Evolutionary conservation across 495 filamentous ascomycete genomes (phyloP).

Genomic region (Aspergillus homomorphus): DNA sequence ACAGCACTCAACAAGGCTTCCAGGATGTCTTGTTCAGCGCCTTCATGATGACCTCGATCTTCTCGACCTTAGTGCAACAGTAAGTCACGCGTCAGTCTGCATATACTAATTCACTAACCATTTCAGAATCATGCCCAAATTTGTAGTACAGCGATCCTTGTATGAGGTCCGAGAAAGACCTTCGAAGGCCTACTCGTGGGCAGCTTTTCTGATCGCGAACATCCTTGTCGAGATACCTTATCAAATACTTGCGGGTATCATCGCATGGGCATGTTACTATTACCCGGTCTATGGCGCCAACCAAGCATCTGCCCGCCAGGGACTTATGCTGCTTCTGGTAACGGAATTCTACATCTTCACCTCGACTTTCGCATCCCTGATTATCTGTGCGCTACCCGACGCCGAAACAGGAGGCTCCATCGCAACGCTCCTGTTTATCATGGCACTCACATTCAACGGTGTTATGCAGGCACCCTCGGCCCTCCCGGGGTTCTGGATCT

Average conservation of each 20-base stretch:
- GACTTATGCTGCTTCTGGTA: constrained; percentile 52
- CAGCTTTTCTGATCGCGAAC: constrained; percentile 63
- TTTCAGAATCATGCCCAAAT: constrained; percentile 67
- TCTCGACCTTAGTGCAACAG: constrained; percentile 64
- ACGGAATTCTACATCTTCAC: constrained; percentile 67
- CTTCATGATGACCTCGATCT: constrained; percentile 77
- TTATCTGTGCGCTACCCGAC: constrained; percentile 48
- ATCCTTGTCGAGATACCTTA: constrained; percentile 75
- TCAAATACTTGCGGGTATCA: constrained; percentile 55
- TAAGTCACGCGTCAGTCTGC: constrained; percentile 16
- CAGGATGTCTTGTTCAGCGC: constrained; percentile 83
- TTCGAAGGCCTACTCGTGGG: constrained; percentile 70
- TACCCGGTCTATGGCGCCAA: constrained; percentile 48
- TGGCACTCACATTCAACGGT: constrained; percentile 62
- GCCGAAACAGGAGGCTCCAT: constrained; percentile 56
- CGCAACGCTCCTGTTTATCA: constrained; percentile 58
- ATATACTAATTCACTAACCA: neutral
- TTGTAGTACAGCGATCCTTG: constrained; percentile 60
- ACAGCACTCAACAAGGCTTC: constrained; percentile 68
- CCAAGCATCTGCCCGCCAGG: constrained; percentile 38
- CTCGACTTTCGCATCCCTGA: constrained; percentile 62
- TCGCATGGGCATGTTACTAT: constrained; percentile 63
- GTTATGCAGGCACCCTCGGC: constrained; percentile 51
- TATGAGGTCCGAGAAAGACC: constrained; percentile 69
- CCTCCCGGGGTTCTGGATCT: constrained; percentile 56